These are phyloP conservation scores for Pestalotiopsis sp. DNA, from an alignment of 2,329 filamentous ascomycete species.

Conservation along the genomic window DNA sequence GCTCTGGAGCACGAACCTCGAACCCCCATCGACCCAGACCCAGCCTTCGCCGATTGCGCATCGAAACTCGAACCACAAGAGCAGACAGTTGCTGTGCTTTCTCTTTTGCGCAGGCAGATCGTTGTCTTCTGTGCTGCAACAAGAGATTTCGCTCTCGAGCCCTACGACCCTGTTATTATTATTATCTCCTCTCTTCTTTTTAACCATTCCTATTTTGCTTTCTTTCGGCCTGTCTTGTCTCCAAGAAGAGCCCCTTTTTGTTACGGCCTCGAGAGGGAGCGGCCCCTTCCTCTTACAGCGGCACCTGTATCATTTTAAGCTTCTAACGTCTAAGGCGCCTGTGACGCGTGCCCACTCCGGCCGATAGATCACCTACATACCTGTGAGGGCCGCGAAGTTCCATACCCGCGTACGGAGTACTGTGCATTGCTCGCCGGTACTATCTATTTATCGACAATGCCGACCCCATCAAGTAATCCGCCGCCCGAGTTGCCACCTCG, in stretches of 20 bases:
- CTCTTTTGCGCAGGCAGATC: not conserved
- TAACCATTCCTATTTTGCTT: not conserved
- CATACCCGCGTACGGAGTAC: too few species aligned
- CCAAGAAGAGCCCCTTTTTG: not conserved
- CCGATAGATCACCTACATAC: not conserved
- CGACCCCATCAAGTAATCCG: constrained; percentile 30
- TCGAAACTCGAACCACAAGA: not conserved
- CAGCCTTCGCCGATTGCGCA: constrained; percentile 4
- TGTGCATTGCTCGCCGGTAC: not conserved
- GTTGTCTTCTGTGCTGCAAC: not conserved
- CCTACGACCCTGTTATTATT: not conserved
- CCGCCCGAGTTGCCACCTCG: constrained; percentile 27
- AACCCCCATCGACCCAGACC: not conserved
- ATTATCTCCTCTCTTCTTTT: not conserved
- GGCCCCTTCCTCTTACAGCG: not conserved
- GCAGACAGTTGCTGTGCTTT: not conserved
- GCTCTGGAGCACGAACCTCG: constrained; percentile 2
- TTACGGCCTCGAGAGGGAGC: not conserved
- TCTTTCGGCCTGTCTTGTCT: not conserved
- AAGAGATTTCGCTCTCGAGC: not conserved
- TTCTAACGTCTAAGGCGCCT: constrained; percentile 6
- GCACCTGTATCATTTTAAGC: not conserved
- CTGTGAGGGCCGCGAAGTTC: not conserved
- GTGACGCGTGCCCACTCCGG: constrained; percentile 2
- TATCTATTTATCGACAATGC: constrained; percentile 22